Evolutionary conservation across 2,329 filamentous ascomycete species (phyloP), one percentile per base, ranked within the genome.

Genomic region (Colletotrichum sp.): DNA sequence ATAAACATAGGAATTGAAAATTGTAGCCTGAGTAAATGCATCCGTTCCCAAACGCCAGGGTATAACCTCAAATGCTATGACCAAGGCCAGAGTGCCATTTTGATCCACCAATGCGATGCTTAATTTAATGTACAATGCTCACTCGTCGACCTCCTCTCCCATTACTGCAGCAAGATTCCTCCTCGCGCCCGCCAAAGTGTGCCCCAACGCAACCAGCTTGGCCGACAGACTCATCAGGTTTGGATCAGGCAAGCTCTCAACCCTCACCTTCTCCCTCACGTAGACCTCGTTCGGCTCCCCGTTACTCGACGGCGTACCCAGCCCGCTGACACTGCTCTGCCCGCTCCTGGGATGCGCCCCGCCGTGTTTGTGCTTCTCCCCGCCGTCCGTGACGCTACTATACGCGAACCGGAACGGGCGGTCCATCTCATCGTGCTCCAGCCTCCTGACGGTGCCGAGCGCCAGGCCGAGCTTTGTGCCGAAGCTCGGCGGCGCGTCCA

Each of bases 191-290:
- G 89, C 88, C 24, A 98, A 89, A 77, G 93, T 93, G 80, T 96
- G 92, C 77, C 94, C 93, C 73, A 98, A 85, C 6, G 95, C 95
- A 34, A 90, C 92, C 79, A 98, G 87, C 85, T 98, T 98, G 7
- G 95, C 94, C 83, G 95, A 93, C 39, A 97, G 89, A 43, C 95
- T 94, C 83, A 98, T 93, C 78, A 98, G 83, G 79, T 93, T 96
- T 2, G 96, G 96, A 83, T 99, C 96, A 71, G 96, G 95, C 43
- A 75, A 36, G 80, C 92, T 96, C 84, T 98, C 96, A 3, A 98
- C 93, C 55, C 94, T 90, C 6, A 98, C 91, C 86, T 98, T 98
- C 83, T 98, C 96, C 79, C 93, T 92, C 61, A 99, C 96, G 78
- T 92, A 93, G 4, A 98, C 96, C 77, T 97, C 92, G 4, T 85